Evolutionary conservation across 2,329 filamentous ascomycete genomes (phyloP).

Genomic region (Sphaerostilbella broomeana): DNA sequence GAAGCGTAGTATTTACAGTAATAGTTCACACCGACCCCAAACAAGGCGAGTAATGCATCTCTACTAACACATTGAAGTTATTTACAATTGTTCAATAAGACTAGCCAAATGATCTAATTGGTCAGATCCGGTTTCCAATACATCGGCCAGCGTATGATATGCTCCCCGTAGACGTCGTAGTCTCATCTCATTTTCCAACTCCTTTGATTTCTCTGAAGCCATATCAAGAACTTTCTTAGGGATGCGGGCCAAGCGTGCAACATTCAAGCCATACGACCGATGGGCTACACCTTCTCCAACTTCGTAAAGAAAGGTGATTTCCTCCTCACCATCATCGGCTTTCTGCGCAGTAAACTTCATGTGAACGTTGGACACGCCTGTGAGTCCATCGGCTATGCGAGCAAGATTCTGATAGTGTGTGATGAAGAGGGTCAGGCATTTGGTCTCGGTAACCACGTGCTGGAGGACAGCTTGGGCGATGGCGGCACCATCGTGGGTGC

Average conservation of each 20-base stretch:
- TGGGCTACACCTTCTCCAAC: constrained; percentile 87
- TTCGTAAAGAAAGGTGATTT: constrained; percentile 93
- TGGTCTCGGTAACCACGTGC: constrained; percentile 67
- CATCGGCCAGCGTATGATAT: constrained; percentile 34
- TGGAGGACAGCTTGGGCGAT: constrained; percentile 90
- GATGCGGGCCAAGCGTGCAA: constrained; percentile 77
- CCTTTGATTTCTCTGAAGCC: constrained; percentile 69
- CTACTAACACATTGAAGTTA: too few species aligned
- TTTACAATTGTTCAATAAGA: constrained; percentile 53
- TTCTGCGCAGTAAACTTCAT: constrained; percentile 68
- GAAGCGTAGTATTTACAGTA: constrained; percentile 9
- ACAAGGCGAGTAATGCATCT: too few species aligned
- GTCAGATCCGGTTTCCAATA: constrained; percentile 32
- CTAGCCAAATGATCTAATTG: constrained; percentile 48
- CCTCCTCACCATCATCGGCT: constrained; percentile 50
- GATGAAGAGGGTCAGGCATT: constrained; percentile 85
- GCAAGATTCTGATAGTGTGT: constrained; percentile 92
- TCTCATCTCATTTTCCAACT: constrained; percentile 70
- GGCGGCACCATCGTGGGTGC: constrained; percentile 91
- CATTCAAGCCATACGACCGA: constrained; percentile 89
- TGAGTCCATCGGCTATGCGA: constrained; percentile 61
- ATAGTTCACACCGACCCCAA: constrained; percentile 1
- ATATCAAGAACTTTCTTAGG: constrained; percentile 70
- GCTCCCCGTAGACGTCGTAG: constrained; percentile 53
- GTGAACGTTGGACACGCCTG: constrained; percentile 77